Percentiles rank a stretch among this genome's conserved stretches.
Evolutionary conservation across 768 basidiomycete species (phyloP).

Genomic region (Lactarius indigo): DNA sequence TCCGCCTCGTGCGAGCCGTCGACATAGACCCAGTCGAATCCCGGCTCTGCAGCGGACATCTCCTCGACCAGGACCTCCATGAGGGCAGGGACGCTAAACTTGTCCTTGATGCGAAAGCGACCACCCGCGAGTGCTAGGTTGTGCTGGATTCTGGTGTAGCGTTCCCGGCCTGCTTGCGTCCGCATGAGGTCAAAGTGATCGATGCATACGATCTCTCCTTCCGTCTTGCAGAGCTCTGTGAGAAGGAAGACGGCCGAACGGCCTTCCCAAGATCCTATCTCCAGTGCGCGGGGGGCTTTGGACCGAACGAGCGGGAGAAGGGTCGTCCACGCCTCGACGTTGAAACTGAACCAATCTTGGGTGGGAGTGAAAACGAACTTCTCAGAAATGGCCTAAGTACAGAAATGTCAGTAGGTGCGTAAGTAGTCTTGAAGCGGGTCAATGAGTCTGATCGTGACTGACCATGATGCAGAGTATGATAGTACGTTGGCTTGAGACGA

Average conservation of each 20-base stretch:
- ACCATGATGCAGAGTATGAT: not conserved
- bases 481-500: not conserved
- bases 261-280: constrained; percentile 64
- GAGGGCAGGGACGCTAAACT: constrained; percentile 53
- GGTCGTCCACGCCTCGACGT: constrained; percentile 42
- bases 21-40: constrained; percentile 58
- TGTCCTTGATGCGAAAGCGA: constrained; percentile 42
- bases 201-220: constrained; percentile 50
- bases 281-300: constrained; percentile 44
- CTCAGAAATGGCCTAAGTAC: not conserved
- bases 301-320: constrained; percentile 40
- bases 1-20: constrained; percentile 59
- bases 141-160: constrained; percentile 42
- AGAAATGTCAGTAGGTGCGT: not conserved
- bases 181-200: constrained; percentile 56
- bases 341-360: constrained; percentile 55
- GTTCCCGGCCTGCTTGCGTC: constrained; percentile 46
- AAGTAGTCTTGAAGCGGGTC: not conserved
- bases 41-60: constrained; percentile 34
- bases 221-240: constrained; percentile 41
- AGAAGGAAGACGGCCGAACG: constrained; percentile 56
- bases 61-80: constrained; percentile 48
- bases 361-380: constrained; percentile 45
- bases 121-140: constrained; percentile 47
- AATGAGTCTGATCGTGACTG: not conserved